Evolutionary conservation across 2,329 filamentous ascomycete species (phyloP).

Genomic region (Ceratocystis destructans): DNA sequence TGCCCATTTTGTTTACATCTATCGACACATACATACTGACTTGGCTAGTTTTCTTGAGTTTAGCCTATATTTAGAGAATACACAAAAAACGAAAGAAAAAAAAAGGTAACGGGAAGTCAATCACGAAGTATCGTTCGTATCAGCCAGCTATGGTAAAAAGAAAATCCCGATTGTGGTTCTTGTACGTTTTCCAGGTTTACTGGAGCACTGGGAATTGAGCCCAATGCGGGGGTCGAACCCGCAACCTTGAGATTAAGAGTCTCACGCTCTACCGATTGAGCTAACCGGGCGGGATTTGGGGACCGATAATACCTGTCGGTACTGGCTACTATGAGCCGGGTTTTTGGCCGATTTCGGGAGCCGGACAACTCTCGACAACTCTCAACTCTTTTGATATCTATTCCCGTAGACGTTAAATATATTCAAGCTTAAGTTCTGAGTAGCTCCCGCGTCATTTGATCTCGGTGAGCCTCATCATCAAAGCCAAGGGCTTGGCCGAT

Average conservation of each 20-base stretch:
- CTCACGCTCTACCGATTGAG: slow-evolving; percentile 62
- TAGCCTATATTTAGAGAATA: no score
- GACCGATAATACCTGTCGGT: neutral
- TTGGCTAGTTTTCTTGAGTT: no score
- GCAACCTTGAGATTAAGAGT: slow-evolving; percentile 44
- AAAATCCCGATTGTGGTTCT: slow-evolving; percentile 4
- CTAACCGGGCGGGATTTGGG: slow-evolving; percentile 36
- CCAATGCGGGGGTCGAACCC: slow-evolving; percentile 30
- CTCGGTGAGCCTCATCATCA: no score
- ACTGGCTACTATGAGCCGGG: neutral
- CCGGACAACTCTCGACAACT: no score
- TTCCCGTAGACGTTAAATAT: no score
- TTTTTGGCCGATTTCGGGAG: no score
- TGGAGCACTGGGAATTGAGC: slow-evolving; percentile 20
- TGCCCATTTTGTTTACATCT: no score
- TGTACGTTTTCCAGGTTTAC: slow-evolving; percentile 14
- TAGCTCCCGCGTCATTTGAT: no score
- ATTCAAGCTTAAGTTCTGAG: no score
- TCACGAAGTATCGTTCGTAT: neutral
- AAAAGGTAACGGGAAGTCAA: neutral
- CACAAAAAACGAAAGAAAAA: neutral
- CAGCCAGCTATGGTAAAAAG: neutral
- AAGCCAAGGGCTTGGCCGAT: no score
- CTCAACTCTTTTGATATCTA: no score
- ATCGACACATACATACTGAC: no score